These are phyloP conservation scores for Apostasia shenzhenica DNA, from an alignment of 106 monocot genomes.

Conservation along the genomic window DNA sequence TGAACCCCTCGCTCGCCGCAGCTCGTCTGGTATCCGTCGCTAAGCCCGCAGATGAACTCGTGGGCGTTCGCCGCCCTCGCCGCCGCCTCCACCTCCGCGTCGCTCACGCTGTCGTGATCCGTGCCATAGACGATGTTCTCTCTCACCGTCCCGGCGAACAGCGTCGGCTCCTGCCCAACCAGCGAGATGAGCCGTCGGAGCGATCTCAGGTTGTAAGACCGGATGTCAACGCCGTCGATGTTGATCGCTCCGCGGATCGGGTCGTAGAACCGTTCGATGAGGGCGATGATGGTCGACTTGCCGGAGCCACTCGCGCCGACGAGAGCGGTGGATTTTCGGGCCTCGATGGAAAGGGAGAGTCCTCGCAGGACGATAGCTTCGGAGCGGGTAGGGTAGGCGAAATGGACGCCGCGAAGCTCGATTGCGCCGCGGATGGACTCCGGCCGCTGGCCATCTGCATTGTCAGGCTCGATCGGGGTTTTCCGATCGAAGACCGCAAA, in stretches of 20 bases:
- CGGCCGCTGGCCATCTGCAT: conserved; percentile 26
- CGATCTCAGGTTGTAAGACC: conserved; percentile 34
- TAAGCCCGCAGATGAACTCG: conserved; percentile 40
- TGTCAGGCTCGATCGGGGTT: conserved; percentile 44
- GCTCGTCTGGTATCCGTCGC: conserved; percentile 45
- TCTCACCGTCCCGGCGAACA: conserved; percentile 37
- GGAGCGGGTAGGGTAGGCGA: conserved; percentile 44
- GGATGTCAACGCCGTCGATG: conserved; percentile 45
- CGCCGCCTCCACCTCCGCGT: conserved; percentile 41
- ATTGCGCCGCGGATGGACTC: conserved; percentile 30
- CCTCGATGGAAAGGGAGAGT: conserved; percentile 31
- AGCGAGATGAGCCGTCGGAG: conserved; percentile 45
- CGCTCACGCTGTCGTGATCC: conserved; percentile 16
- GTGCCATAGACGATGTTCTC: conserved; percentile 51
- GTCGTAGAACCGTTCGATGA: conserved; percentile 67
- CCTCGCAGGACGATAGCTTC: conserved; percentile 30
- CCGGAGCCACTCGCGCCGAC: conserved; percentile 67
- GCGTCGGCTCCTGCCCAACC: conserved; percentile 52
- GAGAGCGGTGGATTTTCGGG: conserved; percentile 47
- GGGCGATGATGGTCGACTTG: conserved; percentile 50
- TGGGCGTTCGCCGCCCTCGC: conserved; percentile 49
- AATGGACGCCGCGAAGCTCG: conserved; percentile 34
- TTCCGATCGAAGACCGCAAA: conserved; percentile 43
- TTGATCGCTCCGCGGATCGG: conserved; percentile 28
- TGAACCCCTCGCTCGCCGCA: conserved; percentile 57